Evolutionary conservation across 108 stramenopile genomes (phyloP).

Genomic region (Pseudonitzschia pungens): DNA sequence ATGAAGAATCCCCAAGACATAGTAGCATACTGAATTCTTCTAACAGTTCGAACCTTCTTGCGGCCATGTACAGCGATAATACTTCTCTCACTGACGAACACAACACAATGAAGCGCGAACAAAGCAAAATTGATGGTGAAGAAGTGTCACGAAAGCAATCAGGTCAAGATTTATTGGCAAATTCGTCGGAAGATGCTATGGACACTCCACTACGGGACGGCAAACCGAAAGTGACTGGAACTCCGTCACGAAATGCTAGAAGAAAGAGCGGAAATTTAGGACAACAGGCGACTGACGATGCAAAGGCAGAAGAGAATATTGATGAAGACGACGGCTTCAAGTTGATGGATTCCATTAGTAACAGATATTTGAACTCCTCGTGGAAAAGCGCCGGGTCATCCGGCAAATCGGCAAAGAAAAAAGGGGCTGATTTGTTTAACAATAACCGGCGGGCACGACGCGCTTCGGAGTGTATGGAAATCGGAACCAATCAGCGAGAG

Average conservation of each 20-base stretch:
- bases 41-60: background rate
- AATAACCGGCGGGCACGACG: conserved; percentile 4
- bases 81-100: background rate
- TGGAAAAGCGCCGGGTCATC: background rate
- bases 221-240: background rate
- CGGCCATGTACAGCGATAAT: background rate
- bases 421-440: conserved; percentile 3
- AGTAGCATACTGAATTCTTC: background rate
- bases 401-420: background rate
- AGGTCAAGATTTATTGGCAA: background rate
- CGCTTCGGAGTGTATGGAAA: background rate
- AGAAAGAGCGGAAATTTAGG: conserved; percentile 1
- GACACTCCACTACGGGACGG: background rate
- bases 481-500: background rate
- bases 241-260: background rate
- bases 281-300: background rate
- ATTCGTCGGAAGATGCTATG: background rate
- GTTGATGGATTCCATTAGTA: background rate
- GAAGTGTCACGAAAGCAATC: too few species aligned
- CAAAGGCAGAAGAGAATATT: background rate
- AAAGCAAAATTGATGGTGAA: background rate
- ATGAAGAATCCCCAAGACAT: too few species aligned
- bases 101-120: background rate
- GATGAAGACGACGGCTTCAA: conserved; percentile 1
- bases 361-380: background rate